These are phyloP conservation scores for Phytophthora agathidicida DNA, from an alignment of 352 stramenopile genomes.

Conservation along the genomic window DNA sequence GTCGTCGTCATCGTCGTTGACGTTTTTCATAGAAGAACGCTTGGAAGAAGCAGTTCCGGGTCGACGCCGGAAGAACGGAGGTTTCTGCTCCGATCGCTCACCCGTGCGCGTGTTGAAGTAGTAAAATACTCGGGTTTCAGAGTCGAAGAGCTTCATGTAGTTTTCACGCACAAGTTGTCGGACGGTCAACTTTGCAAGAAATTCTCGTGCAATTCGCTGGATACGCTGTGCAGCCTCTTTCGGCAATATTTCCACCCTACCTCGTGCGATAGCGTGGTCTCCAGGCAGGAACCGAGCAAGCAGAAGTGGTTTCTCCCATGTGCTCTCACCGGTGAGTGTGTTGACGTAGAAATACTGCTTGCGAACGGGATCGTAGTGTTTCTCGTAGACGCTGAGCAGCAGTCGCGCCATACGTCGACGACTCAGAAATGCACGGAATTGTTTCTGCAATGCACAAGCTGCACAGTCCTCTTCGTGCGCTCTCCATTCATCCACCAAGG, in stretches of 20 bases:
- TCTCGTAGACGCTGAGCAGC: conserved; percentile 55
- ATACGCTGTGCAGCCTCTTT: conserved; percentile 55
- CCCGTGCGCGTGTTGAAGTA: conserved; percentile 70
- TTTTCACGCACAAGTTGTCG: conserved; percentile 57
- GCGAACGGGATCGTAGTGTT: conserved; percentile 64
- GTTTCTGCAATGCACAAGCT: conserved; percentile 50
- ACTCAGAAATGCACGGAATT: conserved; percentile 44
- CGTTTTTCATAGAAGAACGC: background rate
- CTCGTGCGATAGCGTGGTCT: conserved; percentile 23
- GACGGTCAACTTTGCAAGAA: conserved; percentile 45
- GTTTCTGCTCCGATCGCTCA: conserved; percentile 43
- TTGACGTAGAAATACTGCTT: conserved; percentile 76
- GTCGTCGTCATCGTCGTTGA: conserved; percentile 39
- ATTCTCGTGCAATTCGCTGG: conserved; percentile 48
- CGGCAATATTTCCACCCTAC: conserved; percentile 22
- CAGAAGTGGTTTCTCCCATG: conserved; percentile 59
- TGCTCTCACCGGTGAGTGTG: conserved; percentile 62
- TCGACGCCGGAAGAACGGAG: conserved; percentile 48
- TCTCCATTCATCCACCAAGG: conserved; percentile 62
- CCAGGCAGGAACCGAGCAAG: conserved; percentile 49
- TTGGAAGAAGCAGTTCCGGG: conserved; percentile 17
- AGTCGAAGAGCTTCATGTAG: conserved; percentile 83
- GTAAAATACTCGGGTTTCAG: conserved; percentile 55
- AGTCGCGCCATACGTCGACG: conserved; percentile 44
- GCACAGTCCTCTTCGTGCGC: conserved; percentile 63